Base-by-base conservation (phyloP, 2,329 filamentous ascomycete genomes). In the Neurospora sp. region DNA sequence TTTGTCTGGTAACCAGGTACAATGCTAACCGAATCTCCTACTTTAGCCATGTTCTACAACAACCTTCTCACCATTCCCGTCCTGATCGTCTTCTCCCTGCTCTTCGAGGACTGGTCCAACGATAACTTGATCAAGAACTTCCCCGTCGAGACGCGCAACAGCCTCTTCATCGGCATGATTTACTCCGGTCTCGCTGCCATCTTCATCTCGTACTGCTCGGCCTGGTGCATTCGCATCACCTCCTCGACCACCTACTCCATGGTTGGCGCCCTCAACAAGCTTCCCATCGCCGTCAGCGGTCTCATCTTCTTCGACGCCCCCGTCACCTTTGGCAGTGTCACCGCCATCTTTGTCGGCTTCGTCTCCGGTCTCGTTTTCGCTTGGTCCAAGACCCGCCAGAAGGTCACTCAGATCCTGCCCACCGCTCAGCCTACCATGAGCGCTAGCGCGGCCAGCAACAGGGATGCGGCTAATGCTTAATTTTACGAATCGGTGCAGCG, bases 151-250 rank as follows among this genome's bases (percentile, higher is more conserved):
- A 84, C 88, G 40, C 91, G 94, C 76, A 96, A 92, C 81, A 87
- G 85, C 75, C 89, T 97, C 75, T 86, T 97, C 75, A 82, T 91
- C 71, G 92, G 94, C 77, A 97, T 98, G 92, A 83, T 98, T 77
- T 91, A 98, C 81, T 97, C 96, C 5, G 96, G 96, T 71, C 85
- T 97, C 69, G 94, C 90, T 41, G 92, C 94, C 67, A 94, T 98
- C 77, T 97, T 97, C 83, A 99, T 99, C 81, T 98, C 95, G n/a
- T 99, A 99, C 86, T 96, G 93, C 78, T 97, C 95, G 17, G 96
- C 96, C 43, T 99, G 96, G 96, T 98, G 96, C 79, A 96, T 99
- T 73, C 94, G 96, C 74, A 92, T 97, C 74, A 98, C 96, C 8
- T 97, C 94, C 0, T 97, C 94, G 19, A 99, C 96, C 8, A 99